These are phyloP conservation scores for Colletotrichum sp. DNA, from an alignment of 2,329 filamentous ascomycete species.

Conservation along the genomic window DNA sequence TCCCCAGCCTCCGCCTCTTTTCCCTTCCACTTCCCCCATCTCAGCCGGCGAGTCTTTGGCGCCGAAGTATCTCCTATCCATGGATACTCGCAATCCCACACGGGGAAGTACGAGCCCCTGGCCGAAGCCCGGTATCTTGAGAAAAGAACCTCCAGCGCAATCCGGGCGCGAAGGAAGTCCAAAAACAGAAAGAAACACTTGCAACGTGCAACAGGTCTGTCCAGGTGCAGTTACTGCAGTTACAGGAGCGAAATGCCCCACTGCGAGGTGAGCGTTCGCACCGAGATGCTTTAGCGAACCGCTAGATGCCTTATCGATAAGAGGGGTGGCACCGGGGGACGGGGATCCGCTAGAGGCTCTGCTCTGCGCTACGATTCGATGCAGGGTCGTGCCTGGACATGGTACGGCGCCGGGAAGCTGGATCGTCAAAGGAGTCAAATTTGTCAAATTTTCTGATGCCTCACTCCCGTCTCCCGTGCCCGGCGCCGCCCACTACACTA, in stretches of 20 bases:
- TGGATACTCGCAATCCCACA: not conserved
- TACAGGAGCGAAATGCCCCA: not conserved
- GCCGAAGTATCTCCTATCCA: not conserved
- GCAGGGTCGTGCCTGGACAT: not conserved
- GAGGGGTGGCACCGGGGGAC: not conserved
- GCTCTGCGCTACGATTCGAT: slow-evolving; percentile 3
- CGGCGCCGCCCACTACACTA: not conserved
- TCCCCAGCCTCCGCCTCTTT: not conserved
- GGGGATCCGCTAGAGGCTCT: slow-evolving; percentile 8
- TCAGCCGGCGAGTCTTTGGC: not conserved
- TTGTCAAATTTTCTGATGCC: slow-evolving; percentile 20
- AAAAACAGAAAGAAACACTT: not conserved
- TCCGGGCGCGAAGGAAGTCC: not conserved
- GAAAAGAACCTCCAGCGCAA: not conserved
- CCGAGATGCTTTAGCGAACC: slow-evolving; percentile 2
- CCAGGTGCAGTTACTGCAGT: not conserved
- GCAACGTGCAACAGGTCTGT: not conserved
- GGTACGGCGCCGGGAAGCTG: not conserved
- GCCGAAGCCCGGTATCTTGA: not conserved
- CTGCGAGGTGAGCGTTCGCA: not conserved
- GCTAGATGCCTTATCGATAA: slow-evolving; percentile 13
- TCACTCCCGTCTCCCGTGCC: not conserved
- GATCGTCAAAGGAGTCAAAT: slow-evolving; percentile 16
- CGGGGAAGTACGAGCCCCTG: not conserved
- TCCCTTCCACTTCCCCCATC: not conserved